Evolutionary conservation across 2,329 filamentous ascomycete species (phyloP), one percentile per base, ranked within the genome.

Genomic region (Pyrenophora teres): DNA sequence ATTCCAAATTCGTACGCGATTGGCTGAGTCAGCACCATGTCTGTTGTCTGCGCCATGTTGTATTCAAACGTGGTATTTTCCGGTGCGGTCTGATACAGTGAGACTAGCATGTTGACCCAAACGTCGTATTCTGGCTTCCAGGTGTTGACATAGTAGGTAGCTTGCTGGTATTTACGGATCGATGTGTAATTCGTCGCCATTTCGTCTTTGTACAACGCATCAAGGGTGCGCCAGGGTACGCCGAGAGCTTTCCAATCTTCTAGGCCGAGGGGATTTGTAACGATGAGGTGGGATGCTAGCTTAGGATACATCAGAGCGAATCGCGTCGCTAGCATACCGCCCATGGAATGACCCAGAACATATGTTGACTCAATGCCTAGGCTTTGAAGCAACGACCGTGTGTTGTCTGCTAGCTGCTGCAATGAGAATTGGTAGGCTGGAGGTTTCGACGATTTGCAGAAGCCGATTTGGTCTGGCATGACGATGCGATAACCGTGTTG

Each of bases 401-500:
- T 83, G 70, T 83, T 83, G 57, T 72, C 71, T 1, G 79, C 77
- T 6, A 83, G 69, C 64, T 83, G 80, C 27, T 78, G 74, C 6
- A 83, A 71, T 21, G 75, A 80, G 70, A 81, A 83, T 62, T 83
- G 80, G 63, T 83, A 83, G 10, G 62, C 60, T 1, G 63, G 60
- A 0, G 80, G 78, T 66, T 83, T 83, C 21, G 77, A 76, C 7
- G 80, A 83, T 66, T 83, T 83, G 76, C 81, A 84, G 70, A 82
- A 84, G 52, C 81, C 81, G 40, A 84, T 69, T 56, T 83, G 80
- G 56, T 84, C 81, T 0, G 80, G 79, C 2, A 80, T 69, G 43
- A 83, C 76, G 44, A 83, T 78, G 33, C 81, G 78, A 57, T 81
- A 83, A 36, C 80, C 81, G 23, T 62, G 64, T 2, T 59, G 54